Conservation (phyloP, 139 green algal species). For the Deuterostichococcus epilithicus region DNA sequence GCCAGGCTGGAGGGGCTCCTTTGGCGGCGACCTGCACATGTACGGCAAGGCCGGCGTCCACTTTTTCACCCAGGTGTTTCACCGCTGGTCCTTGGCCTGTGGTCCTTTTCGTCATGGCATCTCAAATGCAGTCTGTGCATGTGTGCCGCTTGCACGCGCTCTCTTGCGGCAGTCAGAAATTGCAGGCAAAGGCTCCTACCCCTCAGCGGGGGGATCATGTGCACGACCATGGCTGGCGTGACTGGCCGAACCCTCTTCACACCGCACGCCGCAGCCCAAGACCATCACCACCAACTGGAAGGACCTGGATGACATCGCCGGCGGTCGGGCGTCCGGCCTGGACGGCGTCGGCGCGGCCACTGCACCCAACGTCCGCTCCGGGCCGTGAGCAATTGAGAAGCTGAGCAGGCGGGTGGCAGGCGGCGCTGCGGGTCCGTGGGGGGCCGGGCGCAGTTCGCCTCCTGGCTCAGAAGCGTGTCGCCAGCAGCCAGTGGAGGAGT, state of each 20-base stretch:
- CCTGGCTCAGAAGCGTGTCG: too few relatives aligned
- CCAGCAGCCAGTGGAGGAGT: too few relatives aligned
- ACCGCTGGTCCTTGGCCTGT: not conserved
- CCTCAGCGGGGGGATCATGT: too few relatives aligned
- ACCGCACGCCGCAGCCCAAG: slow-evolving; percentile 70
- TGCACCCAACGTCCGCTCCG: not conserved
- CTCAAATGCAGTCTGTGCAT: not conserved
- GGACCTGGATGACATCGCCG: slow-evolving; percentile 17
- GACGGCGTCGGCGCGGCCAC: slow-evolving; percentile 44
- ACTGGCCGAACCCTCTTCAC: too few relatives aligned
- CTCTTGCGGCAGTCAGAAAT: too few relatives aligned
- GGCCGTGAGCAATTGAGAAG: not conserved
- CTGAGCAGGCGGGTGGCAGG: not conserved
- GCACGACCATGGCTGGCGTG: not conserved
- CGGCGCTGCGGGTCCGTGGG: not conserved
- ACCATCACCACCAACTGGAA: slow-evolving; percentile 90
- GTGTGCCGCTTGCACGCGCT: not conserved
- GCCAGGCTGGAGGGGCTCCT: slow-evolving; percentile 78
- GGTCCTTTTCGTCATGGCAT: not conserved
- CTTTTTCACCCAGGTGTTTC: slow-evolving; percentile 77
- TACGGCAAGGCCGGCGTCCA: slow-evolving; percentile 85
- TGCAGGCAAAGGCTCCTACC: too few relatives aligned
- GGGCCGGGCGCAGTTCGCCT: too few relatives aligned
- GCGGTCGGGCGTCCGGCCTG: slow-evolving; percentile 45
- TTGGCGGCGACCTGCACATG: slow-evolving; percentile 86